phyloP scores from a whole-genome alignment of 202 grass and related monocot genomes.

The Elaeis oleifera region DNA sequence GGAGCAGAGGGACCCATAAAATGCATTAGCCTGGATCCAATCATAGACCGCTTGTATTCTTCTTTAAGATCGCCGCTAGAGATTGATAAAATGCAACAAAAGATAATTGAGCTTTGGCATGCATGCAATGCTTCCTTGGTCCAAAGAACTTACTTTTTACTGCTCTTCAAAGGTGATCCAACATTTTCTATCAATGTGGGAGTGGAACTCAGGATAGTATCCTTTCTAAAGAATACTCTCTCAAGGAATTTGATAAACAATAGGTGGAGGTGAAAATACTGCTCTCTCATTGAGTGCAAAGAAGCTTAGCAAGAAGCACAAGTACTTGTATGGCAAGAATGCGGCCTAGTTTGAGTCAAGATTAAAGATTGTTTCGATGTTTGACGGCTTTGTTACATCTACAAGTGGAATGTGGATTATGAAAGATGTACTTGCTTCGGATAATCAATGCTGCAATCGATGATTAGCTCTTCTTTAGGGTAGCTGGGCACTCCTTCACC shows the following conservation, averaged over 20 bases:
- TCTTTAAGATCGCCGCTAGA: conserved; percentile 62
- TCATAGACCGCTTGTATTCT: conserved; percentile 46
- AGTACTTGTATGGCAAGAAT: too few species aligned
- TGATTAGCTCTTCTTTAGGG: too few species aligned
- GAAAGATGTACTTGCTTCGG: too few species aligned
- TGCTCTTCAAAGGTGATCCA: conserved; percentile 90
- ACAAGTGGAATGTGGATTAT: too few species aligned
- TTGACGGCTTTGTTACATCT: too few species aligned
- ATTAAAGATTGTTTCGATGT: too few species aligned
- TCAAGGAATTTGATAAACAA: conserved; percentile 37
- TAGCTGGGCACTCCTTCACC: too few species aligned
- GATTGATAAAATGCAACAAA: conserved; percentile 74
- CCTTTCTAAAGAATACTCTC: conserved; percentile 58
- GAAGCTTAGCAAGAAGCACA: too few species aligned
- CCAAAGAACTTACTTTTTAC: conserved; percentile 82
- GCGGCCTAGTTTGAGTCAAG: too few species aligned
- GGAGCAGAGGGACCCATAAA: conserved; percentile 35
- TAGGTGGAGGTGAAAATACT: conserved; percentile 23
- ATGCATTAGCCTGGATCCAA: conserved; percentile 41
- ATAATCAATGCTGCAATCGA: too few species aligned
- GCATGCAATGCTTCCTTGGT: conserved; percentile 77
- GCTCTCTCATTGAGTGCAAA: conserved; percentile 24
- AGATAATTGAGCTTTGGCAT: conserved; percentile 92
- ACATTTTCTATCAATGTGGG: conserved; percentile 91
- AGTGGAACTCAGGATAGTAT: conserved; percentile 74